phyloP scores from a whole-genome alignment of 2,329 filamentous ascomycete species.

The Colletotrichum noveboracense region DNA sequence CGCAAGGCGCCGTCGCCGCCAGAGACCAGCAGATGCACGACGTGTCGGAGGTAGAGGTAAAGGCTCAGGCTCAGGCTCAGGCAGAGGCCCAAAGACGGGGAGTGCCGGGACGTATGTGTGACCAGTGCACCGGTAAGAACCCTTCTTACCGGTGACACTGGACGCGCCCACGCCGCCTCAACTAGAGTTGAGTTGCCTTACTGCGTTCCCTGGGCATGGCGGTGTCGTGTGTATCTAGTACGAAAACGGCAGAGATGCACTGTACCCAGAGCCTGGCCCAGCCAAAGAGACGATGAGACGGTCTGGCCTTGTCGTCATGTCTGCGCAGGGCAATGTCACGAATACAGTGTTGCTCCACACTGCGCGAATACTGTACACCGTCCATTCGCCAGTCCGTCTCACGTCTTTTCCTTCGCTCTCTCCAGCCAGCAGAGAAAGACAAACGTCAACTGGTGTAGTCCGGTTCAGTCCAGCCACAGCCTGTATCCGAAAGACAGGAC shows the following conservation, averaged over 20 bases:
- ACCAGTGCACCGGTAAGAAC: constrained; percentile 2
- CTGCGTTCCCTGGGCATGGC: background rate
- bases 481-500: background rate
- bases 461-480: background rate
- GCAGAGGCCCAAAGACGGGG: background rate
- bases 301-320: constrained; percentile 9
- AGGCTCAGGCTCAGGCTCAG: background rate
- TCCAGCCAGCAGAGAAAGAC: background rate
- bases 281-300: background rate
- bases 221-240: background rate
- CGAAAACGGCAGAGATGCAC: background rate
- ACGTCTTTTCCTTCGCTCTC: background rate
- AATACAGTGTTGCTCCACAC: constrained; percentile 16
- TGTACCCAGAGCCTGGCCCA: background rate
- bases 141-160: background rate
- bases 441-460: background rate
- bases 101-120: background rate
- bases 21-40: background rate
- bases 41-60: background rate
- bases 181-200: background rate
- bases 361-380: background rate
- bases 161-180: background rate
- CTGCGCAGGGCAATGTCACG: constrained; percentile 14
- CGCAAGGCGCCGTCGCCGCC: background rate
- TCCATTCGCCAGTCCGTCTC: background rate